Base-by-base conservation (phyloP, 1,284 basidiomycete genomes). In the Volvariella volvacea region DNA sequence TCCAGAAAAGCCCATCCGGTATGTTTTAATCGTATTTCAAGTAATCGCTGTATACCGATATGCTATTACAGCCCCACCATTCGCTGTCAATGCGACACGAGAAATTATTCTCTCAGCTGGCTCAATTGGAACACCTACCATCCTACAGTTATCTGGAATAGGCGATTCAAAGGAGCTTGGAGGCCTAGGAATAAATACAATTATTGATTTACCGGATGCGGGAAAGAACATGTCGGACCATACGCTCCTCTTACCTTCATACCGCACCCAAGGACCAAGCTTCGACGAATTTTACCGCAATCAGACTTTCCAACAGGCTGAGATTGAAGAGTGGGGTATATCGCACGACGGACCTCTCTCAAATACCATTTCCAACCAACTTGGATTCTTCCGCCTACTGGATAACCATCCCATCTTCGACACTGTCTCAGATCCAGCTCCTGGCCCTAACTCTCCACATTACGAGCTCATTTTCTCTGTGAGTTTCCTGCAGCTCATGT, bases 131-230 rank as follows among this genome's bases (percentile, higher is more conserved):
- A 64, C 66, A 1, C 70, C 74, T 9, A 67, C 70, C 39, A 59
- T 76, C 19, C 63, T 76, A 9, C 55, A 68, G 39, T 59, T 68
- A 32, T 73, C 70, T 12, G 74, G 75, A 20, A 72, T 77, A 45
- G 74, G 75, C 12, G 44, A 58, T 41, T 16, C 50, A 4, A 37
- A 49, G 1, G 42, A 49, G 4, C 51, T 67, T 4, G 20, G 41
- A 9, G 41, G 39, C 1, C 15, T 59, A 2, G 57, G 57, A 0
- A 54, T 66, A 21, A 30, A 46, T 19, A 42, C 61, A 1, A 49
- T 67, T 8, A 47, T 65, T 7, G 46, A 63, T 50, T 48, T 63
- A 1, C 63, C 65, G 3, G 56, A 60, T 43, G 70, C 73, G 21
- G 73, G 74, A 14, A 60, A 68, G 52, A 74, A 75, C 50, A 53